These are phyloP conservation scores for Epichloe typhina DNA, from an alignment of 2,329 filamentous ascomycete species.

Conservation along the genomic window DNA sequence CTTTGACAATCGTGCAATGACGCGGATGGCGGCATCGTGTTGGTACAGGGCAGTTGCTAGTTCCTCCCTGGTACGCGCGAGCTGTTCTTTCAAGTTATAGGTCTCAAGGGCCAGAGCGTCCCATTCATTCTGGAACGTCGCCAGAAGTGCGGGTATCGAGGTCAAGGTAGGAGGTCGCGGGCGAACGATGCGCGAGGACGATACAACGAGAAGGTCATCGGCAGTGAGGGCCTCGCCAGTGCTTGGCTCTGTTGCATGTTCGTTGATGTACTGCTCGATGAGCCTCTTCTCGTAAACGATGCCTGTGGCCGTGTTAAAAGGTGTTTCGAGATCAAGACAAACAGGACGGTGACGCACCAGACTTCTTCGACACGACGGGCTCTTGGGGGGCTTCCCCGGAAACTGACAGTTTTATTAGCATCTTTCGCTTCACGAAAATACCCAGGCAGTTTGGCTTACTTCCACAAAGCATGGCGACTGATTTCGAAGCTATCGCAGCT, in stretches of 20 bases:
- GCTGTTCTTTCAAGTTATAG: slow-evolving; percentile 78
- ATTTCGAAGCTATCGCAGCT: slow-evolving; percentile 11
- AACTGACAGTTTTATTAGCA: slow-evolving; percentile 39
- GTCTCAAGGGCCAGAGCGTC: slow-evolving; percentile 85
- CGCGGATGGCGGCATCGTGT: slow-evolving; percentile 89
- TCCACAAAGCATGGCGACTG: slow-evolving; percentile 34
- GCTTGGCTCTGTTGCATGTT: slow-evolving; percentile 85
- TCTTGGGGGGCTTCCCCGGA: slow-evolving; percentile 92
- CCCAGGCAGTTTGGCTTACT: slow-evolving; percentile 20
- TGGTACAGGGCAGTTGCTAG: slow-evolving; percentile 90
- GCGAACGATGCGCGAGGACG: slow-evolving; percentile 69
- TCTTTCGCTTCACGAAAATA: too few relatives aligned
- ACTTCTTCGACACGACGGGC: slow-evolving; percentile 90
- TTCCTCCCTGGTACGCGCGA: slow-evolving; percentile 84
- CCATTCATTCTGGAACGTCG: slow-evolving; percentile 97
- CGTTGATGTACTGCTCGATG: slow-evolving; percentile 86
- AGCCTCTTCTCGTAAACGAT: slow-evolving; percentile 89
- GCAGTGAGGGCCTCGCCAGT: slow-evolving; percentile 71
- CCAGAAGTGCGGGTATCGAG: slow-evolving; percentile 87
- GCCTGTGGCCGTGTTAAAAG: slow-evolving; percentile 33
- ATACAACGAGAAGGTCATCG: slow-evolving; percentile 81
- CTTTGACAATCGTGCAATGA: slow-evolving; percentile 80
- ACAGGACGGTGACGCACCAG: slow-evolving; percentile 44
- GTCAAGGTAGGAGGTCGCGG: slow-evolving; percentile 87
- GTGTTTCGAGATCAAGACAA: background rate